phyloP scores from a whole-genome alignment of 2,329 filamentous ascomycete genomes.

The Penicillium crustosum region DNA sequence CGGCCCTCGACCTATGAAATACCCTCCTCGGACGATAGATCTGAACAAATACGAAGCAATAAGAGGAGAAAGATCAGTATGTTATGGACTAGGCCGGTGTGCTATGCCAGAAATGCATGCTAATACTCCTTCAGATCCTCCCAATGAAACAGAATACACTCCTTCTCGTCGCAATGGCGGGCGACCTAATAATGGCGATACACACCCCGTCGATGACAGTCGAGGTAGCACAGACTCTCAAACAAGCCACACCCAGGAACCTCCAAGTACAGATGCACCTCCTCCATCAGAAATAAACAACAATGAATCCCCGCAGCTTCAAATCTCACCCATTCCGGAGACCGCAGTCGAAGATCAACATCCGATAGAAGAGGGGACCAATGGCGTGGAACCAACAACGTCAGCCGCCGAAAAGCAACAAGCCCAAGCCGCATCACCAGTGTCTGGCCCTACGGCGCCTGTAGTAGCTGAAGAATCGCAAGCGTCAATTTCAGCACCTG shows the following conservation, averaged over 20 bases:
- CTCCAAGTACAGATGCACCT: neutral
- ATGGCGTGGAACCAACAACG: neutral
- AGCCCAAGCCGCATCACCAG: neutral
- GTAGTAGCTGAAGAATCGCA: neutral
- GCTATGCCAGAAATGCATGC: neutral
- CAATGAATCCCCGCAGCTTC: neutral
- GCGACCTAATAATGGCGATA: neutral
- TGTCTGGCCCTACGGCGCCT: neutral
- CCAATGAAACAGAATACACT: conserved; percentile 2
- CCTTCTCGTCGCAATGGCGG: conserved; percentile 6
- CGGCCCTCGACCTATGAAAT: conserved; percentile 40
- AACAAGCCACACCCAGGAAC: neutral
- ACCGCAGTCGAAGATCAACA: neutral
- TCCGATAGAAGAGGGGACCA: neutral
- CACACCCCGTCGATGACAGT: conserved; percentile 9
- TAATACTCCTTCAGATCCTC: conserved; percentile 20
- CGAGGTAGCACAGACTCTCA: neutral
- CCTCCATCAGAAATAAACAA: neutral
- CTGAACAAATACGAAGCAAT: conserved; percentile 28
- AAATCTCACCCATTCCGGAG: neutral
- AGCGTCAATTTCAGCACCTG: neutral
- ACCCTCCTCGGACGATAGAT: conserved; percentile 33
- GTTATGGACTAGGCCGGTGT: conserved; percentile 12
- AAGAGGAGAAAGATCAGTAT: conserved; percentile 38
- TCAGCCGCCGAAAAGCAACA: neutral